phyloP scores from a whole-genome alignment of 768 basidiomycete genomes.

The Royoungia palumana region DNA sequence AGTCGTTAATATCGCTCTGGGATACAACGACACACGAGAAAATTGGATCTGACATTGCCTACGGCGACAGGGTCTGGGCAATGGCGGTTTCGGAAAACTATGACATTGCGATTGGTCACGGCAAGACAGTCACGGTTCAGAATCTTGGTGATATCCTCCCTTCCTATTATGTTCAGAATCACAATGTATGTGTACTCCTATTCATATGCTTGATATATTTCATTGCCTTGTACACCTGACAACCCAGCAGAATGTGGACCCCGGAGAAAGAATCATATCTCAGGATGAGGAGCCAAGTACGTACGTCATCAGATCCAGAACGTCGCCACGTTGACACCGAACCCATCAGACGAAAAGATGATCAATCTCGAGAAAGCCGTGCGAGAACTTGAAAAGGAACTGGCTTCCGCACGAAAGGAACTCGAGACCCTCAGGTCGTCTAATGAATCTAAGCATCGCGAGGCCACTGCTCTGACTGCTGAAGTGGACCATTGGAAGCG shows the following conservation, averaged over 20 bases:
- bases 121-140: neutral
- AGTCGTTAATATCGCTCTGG: neutral
- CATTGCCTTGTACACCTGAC: no score
- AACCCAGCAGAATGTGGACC: no score
- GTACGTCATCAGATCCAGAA: neutral
- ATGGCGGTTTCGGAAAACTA: neutral
- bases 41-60: neutral
- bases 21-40: neutral
- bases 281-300: neutral
- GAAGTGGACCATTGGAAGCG: no score
- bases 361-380: neutral
- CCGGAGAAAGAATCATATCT: no score
- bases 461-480: no score
- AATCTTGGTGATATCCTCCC: neutral
- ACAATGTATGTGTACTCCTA: no score
- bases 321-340: neutral
- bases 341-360: neutral
- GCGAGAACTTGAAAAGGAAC: neutral
- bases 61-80: neutral
- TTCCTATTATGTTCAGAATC: neutral
- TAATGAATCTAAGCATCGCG: no score
- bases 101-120: constrained; percentile 1
- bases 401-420: no score
- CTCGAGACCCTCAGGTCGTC: no score
- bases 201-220: no score